Evolutionary conservation across 192 early-diverging fungal species (phyloP), one percentile per base, ranked within the genome.

Genomic region (Mortierella antarctica): DNA sequence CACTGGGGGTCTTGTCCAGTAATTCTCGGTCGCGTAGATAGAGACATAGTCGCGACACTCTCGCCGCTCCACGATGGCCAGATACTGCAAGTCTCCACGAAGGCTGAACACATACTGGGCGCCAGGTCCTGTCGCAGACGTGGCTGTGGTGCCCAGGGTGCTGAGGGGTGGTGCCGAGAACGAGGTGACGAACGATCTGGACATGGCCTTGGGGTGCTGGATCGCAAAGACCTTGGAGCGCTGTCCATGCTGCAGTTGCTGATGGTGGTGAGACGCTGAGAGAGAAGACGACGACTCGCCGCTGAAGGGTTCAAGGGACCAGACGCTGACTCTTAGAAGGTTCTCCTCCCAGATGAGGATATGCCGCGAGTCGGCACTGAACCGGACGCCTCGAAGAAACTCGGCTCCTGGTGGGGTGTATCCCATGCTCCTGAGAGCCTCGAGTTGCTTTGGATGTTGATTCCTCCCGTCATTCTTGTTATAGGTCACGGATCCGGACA

Each of bases 401-500:
- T 71, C 63, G 7, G 70, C 77, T 12, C 77, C 77, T 20, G 70
- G 70, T 39, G 74, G 52, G 8, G 74, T 69, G 31, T 76, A 76
- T 63, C 74, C 74, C 9, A 54, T n/a, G 4, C 49, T 65, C 52
- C 51, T 65, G 31, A 57, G 57, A 9, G 56, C 67, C 52, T 41
- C 23, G 49, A 63, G 47, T 51, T 87, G 89, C 82, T 89, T 85
- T 75, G 86, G 62, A 85, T 87, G 13, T 84, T 85, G 69, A 86
- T 89, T 58, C 64, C 64, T 57, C 91, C 65, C 40, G 91, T 57
- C 54, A 83, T 79, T 73, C 88, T 61, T 15, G 80, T 81, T 63
- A 87, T 86, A 7, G 89, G 83, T 9, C 1, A 31, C 31, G 31
- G 89, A 60, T 86, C 86, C 93, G 10, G 54, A 9, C 8, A 9